Evolutionary conservation across 2,329 filamentous ascomycete species (phyloP), one percentile per base, ranked within the genome.

Genomic region (Sporothrix inflata): DNA sequence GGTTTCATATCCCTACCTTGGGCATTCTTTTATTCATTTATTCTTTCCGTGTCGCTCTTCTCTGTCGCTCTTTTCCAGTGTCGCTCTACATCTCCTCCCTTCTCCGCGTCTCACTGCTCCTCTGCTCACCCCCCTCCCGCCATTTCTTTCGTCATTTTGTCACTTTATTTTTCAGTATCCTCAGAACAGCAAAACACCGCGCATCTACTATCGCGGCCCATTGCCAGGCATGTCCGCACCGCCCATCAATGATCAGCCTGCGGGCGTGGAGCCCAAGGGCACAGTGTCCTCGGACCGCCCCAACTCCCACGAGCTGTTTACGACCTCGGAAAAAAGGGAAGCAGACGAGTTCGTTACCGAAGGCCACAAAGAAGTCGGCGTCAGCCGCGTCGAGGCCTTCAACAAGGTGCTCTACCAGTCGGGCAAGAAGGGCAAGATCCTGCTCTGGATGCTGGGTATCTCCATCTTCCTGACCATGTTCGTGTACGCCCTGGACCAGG

Each of bases 341-440:
- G 30, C 53, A 1, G 60, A 70, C 21, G 66, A 34, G 0, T 74
- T 61, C n/a, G 77, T 76, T 5, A 80, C 81, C 6, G 81, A 79
- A 1, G 76, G 30, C 27, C 19, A 70, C 51, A 42, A 34, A 8
- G 72, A 71, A 16, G 57, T 78, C 27, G 80, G 80, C 27, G 80
- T 82, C 21, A 78, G 77, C 70, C 77, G 76, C 30, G 80, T 81
- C 61, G 80, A 82, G 75, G 80, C 80, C 72, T 82, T 82, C 75
- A 82, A 81, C 78, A 81, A 80, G 76, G 80, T 81, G 1, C 77
- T 82, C 34, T 82, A 82, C 76, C 77, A 80, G 75, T 82, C 80
- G 1, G 80, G 80, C 65, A 77, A 72, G 61, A 77, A 75, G 4
- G 72, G 72, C n/a, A 70, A 72, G 60, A 49, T 67, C 61, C 9